These are phyloP conservation scores for Xylariaceae sp. DNA, from an alignment of 2,329 filamentous ascomycete species.

Conservation along the genomic window DNA sequence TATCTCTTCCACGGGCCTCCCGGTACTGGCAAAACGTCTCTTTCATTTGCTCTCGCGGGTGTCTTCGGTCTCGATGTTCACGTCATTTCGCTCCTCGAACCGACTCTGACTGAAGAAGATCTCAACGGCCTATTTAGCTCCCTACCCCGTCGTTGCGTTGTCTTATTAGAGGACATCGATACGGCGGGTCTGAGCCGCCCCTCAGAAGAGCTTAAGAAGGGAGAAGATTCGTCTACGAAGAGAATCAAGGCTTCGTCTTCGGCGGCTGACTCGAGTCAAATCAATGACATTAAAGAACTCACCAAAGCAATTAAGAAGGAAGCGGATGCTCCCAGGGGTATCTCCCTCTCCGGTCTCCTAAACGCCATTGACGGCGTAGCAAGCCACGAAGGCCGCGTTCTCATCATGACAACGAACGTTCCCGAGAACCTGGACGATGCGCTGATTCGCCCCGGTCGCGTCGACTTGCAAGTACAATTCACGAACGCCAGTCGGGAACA, in stretches of 20 bases:
- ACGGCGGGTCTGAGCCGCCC: constrained; percentile 55
- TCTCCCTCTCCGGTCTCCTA: constrained; percentile 73
- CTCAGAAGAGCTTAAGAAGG: constrained; percentile 22
- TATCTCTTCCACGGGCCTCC: constrained; percentile 76
- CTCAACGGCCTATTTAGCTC: constrained; percentile 55
- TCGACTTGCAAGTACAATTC: constrained; percentile 67
- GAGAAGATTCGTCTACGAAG: constrained; percentile 14
- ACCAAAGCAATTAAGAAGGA: constrained; percentile 43
- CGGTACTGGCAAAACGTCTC: constrained; percentile 68
- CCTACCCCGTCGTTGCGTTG: constrained; percentile 60
- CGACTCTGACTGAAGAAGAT: constrained; percentile 58
- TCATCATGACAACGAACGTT: constrained; percentile 80
- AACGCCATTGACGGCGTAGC: constrained; percentile 83
- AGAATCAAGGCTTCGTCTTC: constrained; percentile 9
- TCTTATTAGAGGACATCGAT: constrained; percentile 67
- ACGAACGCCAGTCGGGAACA: constrained; percentile 52
- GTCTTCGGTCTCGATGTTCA: constrained; percentile 65
- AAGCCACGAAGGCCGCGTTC: constrained; percentile 71
- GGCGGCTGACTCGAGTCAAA: constrained; percentile 7
- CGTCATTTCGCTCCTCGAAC: constrained; percentile 57
- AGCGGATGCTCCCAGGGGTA: constrained; percentile 44
- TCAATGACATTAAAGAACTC: constrained; percentile 38
- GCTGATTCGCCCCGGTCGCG: constrained; percentile 67
- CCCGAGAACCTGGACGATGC: constrained; percentile 70
- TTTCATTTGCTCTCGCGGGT: constrained; percentile 63